Evolutionary conservation across 306 rosid species (phyloP).

Genomic region (Medicago truncatula): MtrunA17r5.0-ANR NC_053046.1:18093001-18093500

Average conservation of each 20-base stretch:
- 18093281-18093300: constrained; percentile 47
- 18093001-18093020: too few relatives aligned
- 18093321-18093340: constrained; percentile 58
- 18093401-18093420: constrained; percentile 51
- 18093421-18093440: constrained; percentile 56
- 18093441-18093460: constrained; percentile 56
- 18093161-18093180: too few relatives aligned
- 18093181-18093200: constrained; percentile 42
- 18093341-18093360: constrained; percentile 60
- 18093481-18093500: constrained; percentile 60
- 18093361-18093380: constrained; percentile 75
- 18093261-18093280: constrained; percentile 31
- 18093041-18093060: too few relatives aligned
- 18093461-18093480: constrained; percentile 55
- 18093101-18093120: too few relatives aligned
- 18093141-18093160: too few relatives aligned
- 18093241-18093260: constrained; percentile 38
- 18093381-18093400: constrained; percentile 46
- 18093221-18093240: constrained; percentile 40
- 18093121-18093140: too few relatives aligned
- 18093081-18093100: too few relatives aligned
- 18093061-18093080: too few relatives aligned
- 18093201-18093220: constrained; percentile 48
- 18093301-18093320: constrained; percentile 58
- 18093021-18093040: too few relatives aligned